Conservation (phyloP, 108 stramenopile species). For the Aurantiochytrium sp. region DNA sequence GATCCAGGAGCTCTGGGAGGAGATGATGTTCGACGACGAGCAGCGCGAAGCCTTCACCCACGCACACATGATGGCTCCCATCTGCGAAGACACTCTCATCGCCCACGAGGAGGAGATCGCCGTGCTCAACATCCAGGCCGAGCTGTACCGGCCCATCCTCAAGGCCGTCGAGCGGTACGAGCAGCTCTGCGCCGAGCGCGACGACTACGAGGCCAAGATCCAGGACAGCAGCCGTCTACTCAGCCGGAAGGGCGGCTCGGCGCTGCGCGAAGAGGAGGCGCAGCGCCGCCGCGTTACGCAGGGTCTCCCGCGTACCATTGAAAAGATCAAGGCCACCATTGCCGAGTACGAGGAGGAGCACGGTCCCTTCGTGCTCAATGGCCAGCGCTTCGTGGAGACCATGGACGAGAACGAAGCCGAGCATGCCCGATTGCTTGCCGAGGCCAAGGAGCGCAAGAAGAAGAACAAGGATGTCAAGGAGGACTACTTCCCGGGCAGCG, state of each 20-base stretch:
- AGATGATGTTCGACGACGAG: constrained; percentile 15
- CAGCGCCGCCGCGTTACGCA: constrained; percentile 22
- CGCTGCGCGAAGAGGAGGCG: constrained; percentile 12
- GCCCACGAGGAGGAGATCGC: constrained; percentile 28
- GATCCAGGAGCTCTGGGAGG: constrained; percentile 18
- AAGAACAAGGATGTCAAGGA: background rate
- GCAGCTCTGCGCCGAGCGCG: constrained; percentile 21
- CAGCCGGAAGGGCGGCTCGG: background rate
- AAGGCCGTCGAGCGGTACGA: constrained; percentile 16
- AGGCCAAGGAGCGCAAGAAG: background rate
- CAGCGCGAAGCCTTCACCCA: constrained; percentile 20
- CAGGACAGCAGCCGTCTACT: constrained; percentile 28
- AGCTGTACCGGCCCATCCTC: constrained; percentile 29
- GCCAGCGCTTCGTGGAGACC: background rate
- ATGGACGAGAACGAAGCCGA: background rate
- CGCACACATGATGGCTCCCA: constrained; percentile 24
- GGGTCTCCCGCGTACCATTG: background rate
- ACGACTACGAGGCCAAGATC: constrained; percentile 1
- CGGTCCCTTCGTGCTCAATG: constrained; percentile 14
- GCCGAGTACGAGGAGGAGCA: constrained; percentile 17
- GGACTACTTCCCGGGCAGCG: background rate
- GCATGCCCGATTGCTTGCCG: background rate
- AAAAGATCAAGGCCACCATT: background rate
- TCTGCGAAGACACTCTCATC: constrained; percentile 19
- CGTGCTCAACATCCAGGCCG: constrained; percentile 14